A percentile compares a stretch with the other conserved stretches of the same genome.
Evolutionary conservation across 1,139 yeast species (phyloP).

Genomic region (Protomyces macrosporus): DNA sequence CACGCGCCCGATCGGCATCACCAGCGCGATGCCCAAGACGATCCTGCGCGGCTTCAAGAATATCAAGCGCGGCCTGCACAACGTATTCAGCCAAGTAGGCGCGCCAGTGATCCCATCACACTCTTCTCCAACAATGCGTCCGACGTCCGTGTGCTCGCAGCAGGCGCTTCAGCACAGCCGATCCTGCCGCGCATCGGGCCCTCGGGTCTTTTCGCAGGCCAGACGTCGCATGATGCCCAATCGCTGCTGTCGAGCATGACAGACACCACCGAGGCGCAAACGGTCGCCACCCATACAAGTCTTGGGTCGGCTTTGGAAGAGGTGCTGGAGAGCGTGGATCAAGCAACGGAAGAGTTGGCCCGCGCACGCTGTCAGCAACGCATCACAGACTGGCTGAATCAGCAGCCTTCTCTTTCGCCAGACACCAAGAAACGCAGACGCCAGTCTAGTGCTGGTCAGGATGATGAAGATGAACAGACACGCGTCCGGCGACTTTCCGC

Average conservation of each 20-base stretch:
- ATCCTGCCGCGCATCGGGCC: constrained; percentile 14
- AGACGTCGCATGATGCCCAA: not conserved
- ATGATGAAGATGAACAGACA: not conserved
- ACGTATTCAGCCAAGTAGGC: constrained; percentile 3
- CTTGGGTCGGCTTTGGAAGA: constrained; percentile 13
- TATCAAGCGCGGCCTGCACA: not conserved
- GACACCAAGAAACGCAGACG: not conserved
- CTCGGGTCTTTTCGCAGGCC: constrained; percentile 5
- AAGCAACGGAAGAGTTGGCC: constrained; percentile 6
- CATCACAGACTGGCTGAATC: constrained; percentile 19
- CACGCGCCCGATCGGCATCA: constrained; percentile 1
- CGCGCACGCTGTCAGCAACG: constrained; percentile 15
- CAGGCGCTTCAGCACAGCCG: not conserved
- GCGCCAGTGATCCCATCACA: constrained; percentile 16
- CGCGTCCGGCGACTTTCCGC: not conserved
- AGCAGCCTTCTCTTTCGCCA: not conserved
- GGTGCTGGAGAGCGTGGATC: constrained; percentile 22
- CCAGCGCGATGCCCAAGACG: constrained; percentile 3
- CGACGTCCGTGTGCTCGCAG: not conserved
- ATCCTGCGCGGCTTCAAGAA: not conserved
- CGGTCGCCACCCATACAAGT: not conserved
- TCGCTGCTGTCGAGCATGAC: not conserved
- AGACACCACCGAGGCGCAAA: not conserved
- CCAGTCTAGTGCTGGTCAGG: too few relatives aligned
- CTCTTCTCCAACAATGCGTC: constrained; percentile 7